Evolutionary conservation across 306 rosid genomes (phyloP), one percentile per base, ranked within the genome.

Genomic region (Fagus sylvatica): DNA sequence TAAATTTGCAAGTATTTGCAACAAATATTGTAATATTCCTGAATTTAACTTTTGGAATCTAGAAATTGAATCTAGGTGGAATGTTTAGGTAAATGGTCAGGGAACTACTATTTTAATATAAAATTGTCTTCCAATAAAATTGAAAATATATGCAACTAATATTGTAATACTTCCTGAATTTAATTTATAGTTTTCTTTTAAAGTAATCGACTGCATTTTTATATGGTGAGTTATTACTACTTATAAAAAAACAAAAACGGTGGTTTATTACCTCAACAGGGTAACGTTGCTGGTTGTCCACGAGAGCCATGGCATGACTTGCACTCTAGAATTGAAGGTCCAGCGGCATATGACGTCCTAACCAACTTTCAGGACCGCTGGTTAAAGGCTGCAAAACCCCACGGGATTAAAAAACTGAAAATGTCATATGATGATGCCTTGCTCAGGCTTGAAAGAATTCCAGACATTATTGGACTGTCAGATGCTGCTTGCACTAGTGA

Each of bases 281-380:
- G 97, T 81, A 91, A 70, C 64, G 72, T 74, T 19, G 83, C 78
- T 78, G 98, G 94, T 65, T 90, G 98, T 91, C 99, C 97, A 72
- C 84, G 99, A 82, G 97, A 95, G 79, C 99, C 99, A 11, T 95
- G 99, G 99, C 99, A 95, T 73, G 99, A 95, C 85, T 77, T 95
- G 88, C 99, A 95, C 84, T 91, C 97, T 70, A 93, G 81, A 85
- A 83, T 95, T 81, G 99, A 95, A 53, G 93, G 99, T 78, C 97
- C 99, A 36, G 99, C 97, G 5, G 99, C 99, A 61, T 95, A 95
- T 53, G 99, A 95, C 78, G 93, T 95, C 83, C 81, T 95, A 85
- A 82, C 86, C 32, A 95, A 95, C 83, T 95, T 95, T 79, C 97
- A 93, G 87, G 98, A 95, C 84, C 96, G 99, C 46, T 95, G 99